Evolutionary conservation across 129 eudicot species (phyloP), one percentile per base, ranked within the genome.

Genomic region (Glebionis coronaria): DNA sequence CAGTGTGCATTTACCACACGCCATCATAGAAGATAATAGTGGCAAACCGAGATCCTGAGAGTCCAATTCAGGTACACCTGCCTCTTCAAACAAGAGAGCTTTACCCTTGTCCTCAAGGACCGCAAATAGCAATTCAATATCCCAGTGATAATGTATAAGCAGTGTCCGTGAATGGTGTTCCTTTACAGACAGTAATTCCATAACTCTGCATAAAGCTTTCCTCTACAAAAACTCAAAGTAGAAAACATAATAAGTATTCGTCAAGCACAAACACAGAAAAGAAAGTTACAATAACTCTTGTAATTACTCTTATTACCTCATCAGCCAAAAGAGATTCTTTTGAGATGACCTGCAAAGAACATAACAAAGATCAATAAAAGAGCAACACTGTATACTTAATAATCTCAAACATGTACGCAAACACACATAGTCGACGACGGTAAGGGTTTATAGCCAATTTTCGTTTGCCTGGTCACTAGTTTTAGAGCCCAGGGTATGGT

Each of bases 101-200:
- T 84, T 88, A 25, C 98, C 96, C 72, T 82, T 84, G 50, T 88
- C 95, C 20, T 88, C 98, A 66, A 84, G 85, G 51, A 84, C 82
- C 3, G 91, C 85, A 63, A 82, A 65, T 75, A 88, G 66, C 73
- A 70, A 83, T 68, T 92, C 96, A 27, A 79, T 90, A 76, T 92
- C 95, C 98, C 98, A 92, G 12, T 91, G 85, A 70, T 85, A 82
- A 72, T 92, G 84, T 69, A 92, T 92, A 15, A 88, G 95, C 38
- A 92, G 81, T 5, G 98, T 88, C 31, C 98, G 69, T 3, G 98
- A 95, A 81, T 88, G 95, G 63, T 88, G 95, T 68, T 92, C 98
- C 73, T 87, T 80, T 70, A 92, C 58, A 23, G 96, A 82, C 29
- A 88, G 67, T 84, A 85, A 69, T 42, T 92, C 98, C 88, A 79